Conservation (phyloP, 2,329 filamentous ascomycete species). For the Coccinonectria pachysandricola region DNA sequence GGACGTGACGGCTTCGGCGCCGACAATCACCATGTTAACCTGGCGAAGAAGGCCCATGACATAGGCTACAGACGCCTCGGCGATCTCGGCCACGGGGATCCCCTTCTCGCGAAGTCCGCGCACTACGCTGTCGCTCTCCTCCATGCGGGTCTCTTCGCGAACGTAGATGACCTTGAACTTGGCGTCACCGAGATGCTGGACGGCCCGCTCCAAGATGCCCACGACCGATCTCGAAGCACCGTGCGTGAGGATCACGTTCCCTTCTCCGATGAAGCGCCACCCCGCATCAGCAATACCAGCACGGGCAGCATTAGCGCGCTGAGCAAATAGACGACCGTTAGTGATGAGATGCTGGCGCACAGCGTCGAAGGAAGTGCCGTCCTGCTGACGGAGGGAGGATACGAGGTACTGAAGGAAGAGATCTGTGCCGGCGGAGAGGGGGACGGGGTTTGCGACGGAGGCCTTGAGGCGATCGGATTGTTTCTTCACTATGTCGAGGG, state of each 20-base stretch:
- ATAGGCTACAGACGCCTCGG: conserved; percentile 62
- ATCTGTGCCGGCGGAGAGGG: conserved; percentile 86
- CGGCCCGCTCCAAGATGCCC: conserved; percentile 61
- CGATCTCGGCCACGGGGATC: conserved; percentile 61
- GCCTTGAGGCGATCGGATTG: conserved; percentile 70
- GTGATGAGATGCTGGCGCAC: conserved; percentile 74
- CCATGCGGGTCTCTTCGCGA: conserved; percentile 40
- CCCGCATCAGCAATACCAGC: conserved; percentile 75
- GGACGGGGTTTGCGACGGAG: conserved; percentile 78
- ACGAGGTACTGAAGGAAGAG: conserved; percentile 93
- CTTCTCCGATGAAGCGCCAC: conserved; percentile 67
- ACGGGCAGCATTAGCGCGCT: conserved; percentile 74
- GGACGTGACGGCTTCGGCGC: conserved; percentile 80
- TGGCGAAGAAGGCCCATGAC: conserved; percentile 46
- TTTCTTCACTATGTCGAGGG: conserved; percentile 70
- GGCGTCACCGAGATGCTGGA: conserved; percentile 41
- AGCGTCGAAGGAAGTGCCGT: conserved; percentile 58
- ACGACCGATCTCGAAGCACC: conserved; percentile 80
- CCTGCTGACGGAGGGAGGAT: conserved; percentile 53
- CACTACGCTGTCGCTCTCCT: conserved; percentile 64
- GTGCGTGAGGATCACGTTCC: conserved; percentile 76
- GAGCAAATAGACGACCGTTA: conserved; percentile 80
- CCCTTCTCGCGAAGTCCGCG: conserved; percentile 59
- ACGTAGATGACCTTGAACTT: conserved; percentile 82
- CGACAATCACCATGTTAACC: conserved; percentile 58